These are phyloP conservation scores for Daldinia vernicosa DNA, from an alignment of 495 filamentous ascomycete genomes.

Conservation along the genomic window DNA sequence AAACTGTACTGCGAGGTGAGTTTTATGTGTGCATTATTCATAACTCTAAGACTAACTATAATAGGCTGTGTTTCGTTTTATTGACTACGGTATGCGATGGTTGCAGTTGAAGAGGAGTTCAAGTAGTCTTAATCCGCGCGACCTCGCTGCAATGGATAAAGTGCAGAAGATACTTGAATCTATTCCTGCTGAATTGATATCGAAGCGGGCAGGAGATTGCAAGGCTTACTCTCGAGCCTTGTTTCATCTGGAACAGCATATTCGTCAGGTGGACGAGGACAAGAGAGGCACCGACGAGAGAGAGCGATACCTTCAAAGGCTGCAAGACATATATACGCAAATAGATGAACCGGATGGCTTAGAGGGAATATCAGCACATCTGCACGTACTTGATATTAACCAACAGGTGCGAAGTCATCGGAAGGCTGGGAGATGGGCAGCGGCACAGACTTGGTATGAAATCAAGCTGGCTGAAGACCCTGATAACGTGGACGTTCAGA, in stretches of 20 bases:
- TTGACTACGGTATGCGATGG: constrained; percentile 93
- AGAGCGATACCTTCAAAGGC: constrained; percentile 70
- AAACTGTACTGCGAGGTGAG: constrained; percentile 83
- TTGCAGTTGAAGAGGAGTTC: constrained; percentile 75
- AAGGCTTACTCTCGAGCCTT: constrained; percentile 90
- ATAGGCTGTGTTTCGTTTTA: constrained; percentile 85
- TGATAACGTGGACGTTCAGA: constrained; percentile 76
- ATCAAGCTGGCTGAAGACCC: constrained; percentile 82
- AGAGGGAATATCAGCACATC: constrained; percentile 87
- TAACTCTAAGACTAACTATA: not conserved
- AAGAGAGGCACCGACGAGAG: constrained; percentile 52
- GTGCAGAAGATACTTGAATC: constrained; percentile 60
- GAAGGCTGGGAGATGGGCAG: constrained; percentile 96
- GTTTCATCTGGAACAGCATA: constrained; percentile 93
- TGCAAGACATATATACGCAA: constrained; percentile 93
- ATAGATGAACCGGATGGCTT: constrained; percentile 98
- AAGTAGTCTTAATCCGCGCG: constrained; percentile 46
- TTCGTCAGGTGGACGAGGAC: constrained; percentile 59
- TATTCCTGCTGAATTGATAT: constrained; percentile 87
- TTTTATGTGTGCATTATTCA: not conserved
- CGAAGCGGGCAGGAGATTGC: constrained; percentile 86
- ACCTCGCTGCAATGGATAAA: constrained; percentile 48
- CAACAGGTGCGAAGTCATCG: constrained; percentile 92
- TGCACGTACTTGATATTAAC: constrained; percentile 83
- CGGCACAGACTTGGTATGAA: constrained; percentile 98